phyloP scores from a whole-genome alignment of 345 rosid species.

The Hibiscus mutabilis region DNA sequence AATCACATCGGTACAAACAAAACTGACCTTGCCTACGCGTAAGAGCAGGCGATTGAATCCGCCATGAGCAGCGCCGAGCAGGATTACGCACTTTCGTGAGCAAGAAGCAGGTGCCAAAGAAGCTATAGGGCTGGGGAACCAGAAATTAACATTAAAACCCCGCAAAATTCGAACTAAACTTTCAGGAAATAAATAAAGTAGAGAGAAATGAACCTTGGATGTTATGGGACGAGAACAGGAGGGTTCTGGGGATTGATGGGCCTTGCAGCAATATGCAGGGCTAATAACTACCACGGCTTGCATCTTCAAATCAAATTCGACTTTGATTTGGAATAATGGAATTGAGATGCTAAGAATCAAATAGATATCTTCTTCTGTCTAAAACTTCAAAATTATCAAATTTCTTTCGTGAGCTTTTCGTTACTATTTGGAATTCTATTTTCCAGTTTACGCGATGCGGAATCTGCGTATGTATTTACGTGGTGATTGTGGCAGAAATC shows the following conservation, averaged over 20 bases:
- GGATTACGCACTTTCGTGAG: slow-evolving; percentile 26
- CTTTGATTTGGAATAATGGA: neutral
- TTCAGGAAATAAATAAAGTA: neutral
- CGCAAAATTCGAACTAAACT: neutral
- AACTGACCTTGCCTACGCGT: slow-evolving; percentile 38
- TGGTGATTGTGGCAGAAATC: neutral
- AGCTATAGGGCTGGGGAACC: slow-evolving; percentile 33
- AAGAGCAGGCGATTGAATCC: slow-evolving; percentile 13
- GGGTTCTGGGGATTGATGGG: slow-evolving; percentile 41
- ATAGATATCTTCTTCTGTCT: neutral
- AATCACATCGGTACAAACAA: neutral
- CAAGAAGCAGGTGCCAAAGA: slow-evolving; percentile 20
- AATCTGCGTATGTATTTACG: neutral
- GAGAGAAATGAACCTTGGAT: slow-evolving; percentile 16
- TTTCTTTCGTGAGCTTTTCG: neutral
- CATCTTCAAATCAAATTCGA: slow-evolving; percentile 30
- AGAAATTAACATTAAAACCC: neutral
- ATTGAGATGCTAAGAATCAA: neutral
- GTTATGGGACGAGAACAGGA: slow-evolving; percentile 26
- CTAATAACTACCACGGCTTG: slow-evolving; percentile 41
- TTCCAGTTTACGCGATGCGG: neutral
- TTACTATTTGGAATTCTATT: neutral
- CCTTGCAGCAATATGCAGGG: slow-evolving; percentile 29
- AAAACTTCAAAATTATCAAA: neutral
- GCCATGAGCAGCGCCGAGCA: slow-evolving; percentile 23